Percentiles rank a stretch among this genome's conserved stretches.
phyloP scores from a whole-genome alignment of 1,284 basidiomycete genomes.

The Puccinia coronata region DNA sequence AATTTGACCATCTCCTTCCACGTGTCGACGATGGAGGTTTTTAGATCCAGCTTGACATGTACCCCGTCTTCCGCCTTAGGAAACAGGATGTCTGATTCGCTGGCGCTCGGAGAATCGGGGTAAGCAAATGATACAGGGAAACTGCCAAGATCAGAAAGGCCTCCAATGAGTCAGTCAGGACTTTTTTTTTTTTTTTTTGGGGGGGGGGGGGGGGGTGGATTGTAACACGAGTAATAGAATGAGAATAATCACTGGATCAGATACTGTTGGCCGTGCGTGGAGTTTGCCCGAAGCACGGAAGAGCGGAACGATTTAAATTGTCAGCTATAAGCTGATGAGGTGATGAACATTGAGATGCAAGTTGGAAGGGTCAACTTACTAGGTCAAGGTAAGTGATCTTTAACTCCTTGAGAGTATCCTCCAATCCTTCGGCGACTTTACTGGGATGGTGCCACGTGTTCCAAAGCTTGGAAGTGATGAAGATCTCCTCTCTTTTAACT shows the following conservation, averaged over 20 bases:
- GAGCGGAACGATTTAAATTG: background rate
- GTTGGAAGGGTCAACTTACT: constrained; percentile 51
- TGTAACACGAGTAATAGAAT: background rate
- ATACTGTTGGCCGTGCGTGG: constrained; percentile 3
- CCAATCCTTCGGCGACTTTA: constrained; percentile 58
- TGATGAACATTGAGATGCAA: background rate
- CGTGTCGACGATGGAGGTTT: constrained; percentile 57
- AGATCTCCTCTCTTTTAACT: constrained; percentile 62
- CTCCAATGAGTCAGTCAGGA: background rate
- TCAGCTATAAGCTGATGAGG: background rate
- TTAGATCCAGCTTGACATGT: constrained; percentile 54
- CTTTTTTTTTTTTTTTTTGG: no score
- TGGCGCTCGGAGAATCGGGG: constrained; percentile 20
- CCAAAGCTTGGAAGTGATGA: constrained; percentile 61
- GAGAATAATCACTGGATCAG: constrained; percentile 31
- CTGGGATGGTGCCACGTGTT: constrained; percentile 58
- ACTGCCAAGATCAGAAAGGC: background rate
- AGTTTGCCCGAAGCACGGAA: background rate
- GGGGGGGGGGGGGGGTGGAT: no score
- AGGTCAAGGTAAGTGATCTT: constrained; percentile 60
- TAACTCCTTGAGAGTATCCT: constrained; percentile 60
- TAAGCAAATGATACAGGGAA: constrained; percentile 57
- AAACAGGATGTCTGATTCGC: constrained; percentile 53
- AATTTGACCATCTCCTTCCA: constrained; percentile 58
- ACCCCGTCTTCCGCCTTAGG: constrained; percentile 53